These are phyloP conservation scores for Ascochyta clinopodiicola DNA, from an alignment of 2,329 filamentous ascomycete species.

Conservation along the genomic window DNA sequence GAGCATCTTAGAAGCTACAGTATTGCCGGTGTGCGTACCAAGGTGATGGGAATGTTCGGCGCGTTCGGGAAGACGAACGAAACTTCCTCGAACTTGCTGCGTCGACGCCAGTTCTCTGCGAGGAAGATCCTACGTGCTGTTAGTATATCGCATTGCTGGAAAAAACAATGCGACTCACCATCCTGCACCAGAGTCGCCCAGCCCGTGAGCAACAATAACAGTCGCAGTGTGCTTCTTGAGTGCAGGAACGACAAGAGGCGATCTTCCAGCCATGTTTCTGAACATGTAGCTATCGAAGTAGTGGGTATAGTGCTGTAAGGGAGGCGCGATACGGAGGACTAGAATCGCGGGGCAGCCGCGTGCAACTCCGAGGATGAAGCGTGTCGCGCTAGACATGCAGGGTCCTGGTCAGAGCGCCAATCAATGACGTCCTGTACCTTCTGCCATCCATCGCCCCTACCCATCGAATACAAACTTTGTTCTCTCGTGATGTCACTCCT, in stretches of 20 bases:
- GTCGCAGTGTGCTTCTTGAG: constrained; percentile 87
- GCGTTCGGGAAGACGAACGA: constrained; percentile 95
- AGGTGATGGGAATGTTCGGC: constrained; percentile 83
- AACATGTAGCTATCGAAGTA: constrained; percentile 8
- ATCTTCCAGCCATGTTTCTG: constrained; percentile 45
- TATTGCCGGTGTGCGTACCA: constrained; percentile 58
- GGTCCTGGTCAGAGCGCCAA: constrained; percentile 37
- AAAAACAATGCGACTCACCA: constrained; percentile 60
- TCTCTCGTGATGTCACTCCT: constrained; percentile 6
- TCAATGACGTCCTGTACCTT: constrained; percentile 38
- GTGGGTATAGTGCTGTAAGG: neutral
- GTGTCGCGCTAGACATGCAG: constrained; percentile 34
- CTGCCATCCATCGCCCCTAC: constrained; percentile 29
- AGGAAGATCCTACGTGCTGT: constrained; percentile 66
- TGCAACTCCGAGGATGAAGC: constrained; percentile 8
- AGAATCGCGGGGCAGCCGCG: constrained; percentile 25
- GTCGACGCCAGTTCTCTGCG: constrained; percentile 84
- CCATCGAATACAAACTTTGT: constrained; percentile 9
- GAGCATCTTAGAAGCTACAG: neutral
- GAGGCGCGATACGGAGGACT: constrained; percentile 8
- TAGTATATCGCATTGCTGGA: constrained; percentile 13
- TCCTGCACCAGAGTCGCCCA: constrained; percentile 80
- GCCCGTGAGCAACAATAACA: constrained; percentile 90
- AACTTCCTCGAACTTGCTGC: constrained; percentile 83
- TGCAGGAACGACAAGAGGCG: constrained; percentile 75